Base-by-base conservation (phyloP, 495 filamentous ascomycete genomes). In the Corynascus novoguineensis region DNA sequence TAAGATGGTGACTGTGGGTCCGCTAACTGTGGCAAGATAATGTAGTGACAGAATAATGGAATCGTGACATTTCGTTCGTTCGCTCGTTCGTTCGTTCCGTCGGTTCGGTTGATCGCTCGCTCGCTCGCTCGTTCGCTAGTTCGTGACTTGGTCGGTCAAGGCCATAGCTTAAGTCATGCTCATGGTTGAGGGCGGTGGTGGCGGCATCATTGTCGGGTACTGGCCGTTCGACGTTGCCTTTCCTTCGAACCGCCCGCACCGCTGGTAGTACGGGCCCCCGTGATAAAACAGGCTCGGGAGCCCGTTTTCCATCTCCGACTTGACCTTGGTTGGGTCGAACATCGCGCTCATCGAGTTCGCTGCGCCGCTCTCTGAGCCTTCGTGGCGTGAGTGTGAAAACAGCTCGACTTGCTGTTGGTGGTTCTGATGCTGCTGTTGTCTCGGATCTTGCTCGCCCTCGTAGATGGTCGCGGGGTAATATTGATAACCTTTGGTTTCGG, bases 381-480 rank as follows among this genome's bases (percentile, higher is more conserved):
- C 74, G 53, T 63, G 63, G 28, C 72, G 70, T 25, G 66, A 65
- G 21, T 68, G 63, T 15, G 70, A 60, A 45, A 70, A 78, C 62
- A 77, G 69, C 47, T 78, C 75, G 35, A 78, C 65, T 14, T 70
- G 68, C 37, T 51, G 47, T 1, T 58, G 55, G 29, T 67, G 68
- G 21, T 74, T 66, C 37, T 51, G 47, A 1, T 58, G 55, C 21
- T 67, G 68, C 17, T 74, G 55, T 8, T 66, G 66, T 32, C 73
- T 61, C 12, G 68, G 54, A 54, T 75, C 69, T 10, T 64, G 59
- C 27, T 61, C 61, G 10, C 64, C 63, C 44, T 78, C 76, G 63
- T 75, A 78, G 29, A 78, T 69, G 14, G 73, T 61, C 0, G 68
- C 64, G 0, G 76, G 73, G 55, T 75, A 79, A 57, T 78, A 78